Percentiles rank a stretch among this genome's conserved stretches.
phyloP scores from a whole-genome alignment of 345 rosid genomes.

The Cardiospermum halicacabum region DNA sequence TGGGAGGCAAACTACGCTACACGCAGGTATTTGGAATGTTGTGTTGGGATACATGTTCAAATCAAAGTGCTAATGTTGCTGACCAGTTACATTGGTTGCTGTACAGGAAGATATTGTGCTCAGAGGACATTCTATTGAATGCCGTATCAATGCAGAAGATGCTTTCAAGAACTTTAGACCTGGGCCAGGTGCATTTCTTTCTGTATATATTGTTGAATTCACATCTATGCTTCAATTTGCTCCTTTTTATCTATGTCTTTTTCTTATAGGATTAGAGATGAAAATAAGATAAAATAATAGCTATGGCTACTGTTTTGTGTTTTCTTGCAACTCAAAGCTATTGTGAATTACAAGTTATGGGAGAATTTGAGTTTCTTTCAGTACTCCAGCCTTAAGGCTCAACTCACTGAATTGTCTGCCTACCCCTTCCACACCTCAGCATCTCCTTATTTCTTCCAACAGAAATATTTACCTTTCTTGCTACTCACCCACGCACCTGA shows the following conservation, averaged over 20 bases:
- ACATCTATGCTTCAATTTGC: neutral
- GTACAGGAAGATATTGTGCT: conserved; percentile 91
- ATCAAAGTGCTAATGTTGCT: neutral
- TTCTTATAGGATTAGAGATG: too few relatives aligned
- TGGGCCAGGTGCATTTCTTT: conserved; percentile 69
- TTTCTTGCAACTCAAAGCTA: too few relatives aligned
- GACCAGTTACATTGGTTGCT: conserved; percentile 2
- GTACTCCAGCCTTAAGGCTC: too few relatives aligned
- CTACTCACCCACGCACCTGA: too few relatives aligned
- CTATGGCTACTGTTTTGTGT: too few relatives aligned
- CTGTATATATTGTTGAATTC: neutral
- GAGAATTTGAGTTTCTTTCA: too few relatives aligned
- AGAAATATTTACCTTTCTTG: too few relatives aligned
- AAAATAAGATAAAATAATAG: too few relatives aligned
- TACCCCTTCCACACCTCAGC: too few relatives aligned
- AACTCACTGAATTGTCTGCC: too few relatives aligned
- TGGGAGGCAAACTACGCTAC: conserved; percentile 87
- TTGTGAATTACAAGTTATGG: too few relatives aligned
- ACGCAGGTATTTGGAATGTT: conserved; percentile 54
- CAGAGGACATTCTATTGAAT: conserved; percentile 95
- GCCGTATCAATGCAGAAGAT: conserved; percentile 98
- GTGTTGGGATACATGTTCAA: neutral
- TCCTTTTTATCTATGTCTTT: neutral
- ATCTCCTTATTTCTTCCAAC: too few relatives aligned
- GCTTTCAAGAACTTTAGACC: conserved; percentile 97